These are phyloP conservation scores for Elongisporangium prolatum DNA, from an alignment of 352 stramenopile genomes.

Conservation along the genomic window DNA sequence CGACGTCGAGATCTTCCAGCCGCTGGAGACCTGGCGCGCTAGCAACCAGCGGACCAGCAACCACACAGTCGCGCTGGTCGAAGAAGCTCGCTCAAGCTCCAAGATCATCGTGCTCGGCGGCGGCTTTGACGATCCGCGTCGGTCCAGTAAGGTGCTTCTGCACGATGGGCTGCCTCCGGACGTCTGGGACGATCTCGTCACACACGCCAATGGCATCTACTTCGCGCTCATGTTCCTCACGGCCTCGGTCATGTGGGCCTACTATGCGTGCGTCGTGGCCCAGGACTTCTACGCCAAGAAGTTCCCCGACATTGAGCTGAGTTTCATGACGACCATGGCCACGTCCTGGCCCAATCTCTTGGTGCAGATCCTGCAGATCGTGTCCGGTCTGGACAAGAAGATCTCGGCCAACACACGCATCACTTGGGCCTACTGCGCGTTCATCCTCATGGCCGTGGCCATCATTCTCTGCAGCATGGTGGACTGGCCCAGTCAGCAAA, in stretches of 20 bases:
- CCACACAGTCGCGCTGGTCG: not conserved
- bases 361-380: constrained; percentile 6
- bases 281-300: constrained; percentile 22
- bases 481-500: not conserved
- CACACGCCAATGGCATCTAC: constrained; percentile 24
- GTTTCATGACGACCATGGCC: constrained; percentile 7
- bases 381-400: constrained; percentile 10
- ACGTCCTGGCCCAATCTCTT: constrained; percentile 8
- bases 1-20: not conserved
- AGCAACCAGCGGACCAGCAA: not conserved
- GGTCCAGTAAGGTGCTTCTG: not conserved
- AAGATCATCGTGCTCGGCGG: not conserved
- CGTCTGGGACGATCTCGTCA: constrained; percentile 21
- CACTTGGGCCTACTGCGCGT: constrained; percentile 7
- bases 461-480: constrained; percentile 7
- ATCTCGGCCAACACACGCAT: constrained; percentile 10
- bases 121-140: not conserved
- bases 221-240: constrained; percentile 33
- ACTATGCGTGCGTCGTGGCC: constrained; percentile 31
- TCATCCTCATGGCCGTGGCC: constrained; percentile 11
- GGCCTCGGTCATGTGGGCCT: constrained; percentile 31
- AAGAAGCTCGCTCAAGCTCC: not conserved
- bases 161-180: constrained; percentile 4
- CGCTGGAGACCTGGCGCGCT: not conserved
- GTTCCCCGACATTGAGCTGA: constrained; percentile 19